Conservation (phyloP, 1,284 basidiomycete species). For the Violaceomyces palustris region DNA sequence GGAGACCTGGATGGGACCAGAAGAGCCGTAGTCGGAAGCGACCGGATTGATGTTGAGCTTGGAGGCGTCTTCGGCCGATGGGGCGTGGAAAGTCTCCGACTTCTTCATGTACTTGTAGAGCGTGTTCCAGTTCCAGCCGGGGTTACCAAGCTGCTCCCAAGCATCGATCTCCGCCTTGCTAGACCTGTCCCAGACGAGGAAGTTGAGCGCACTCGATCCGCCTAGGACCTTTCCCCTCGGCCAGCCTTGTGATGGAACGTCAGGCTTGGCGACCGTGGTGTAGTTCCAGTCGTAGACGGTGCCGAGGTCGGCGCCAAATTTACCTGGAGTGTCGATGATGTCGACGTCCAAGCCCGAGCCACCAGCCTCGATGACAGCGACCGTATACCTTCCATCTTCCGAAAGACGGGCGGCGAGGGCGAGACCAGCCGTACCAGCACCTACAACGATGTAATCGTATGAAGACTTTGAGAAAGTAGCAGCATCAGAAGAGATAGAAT, state of each 20-base stretch:
- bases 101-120: slow-evolving; percentile 54
- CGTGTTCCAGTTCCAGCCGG: slow-evolving; percentile 52
- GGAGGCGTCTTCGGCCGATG: slow-evolving; percentile 30
- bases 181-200: slow-evolving; percentile 52
- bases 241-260: slow-evolving; percentile 27
- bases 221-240: slow-evolving; percentile 51
- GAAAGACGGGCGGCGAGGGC: slow-evolving; percentile 40
- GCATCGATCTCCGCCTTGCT: slow-evolving; percentile 47
- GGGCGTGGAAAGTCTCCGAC: slow-evolving; percentile 45
- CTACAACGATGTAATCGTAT: slow-evolving; percentile 50
- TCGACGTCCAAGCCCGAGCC: slow-evolving; percentile 21
- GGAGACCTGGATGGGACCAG: slow-evolving; percentile 43
- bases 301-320: slow-evolving; percentile 37
- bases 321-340: slow-evolving; percentile 37
- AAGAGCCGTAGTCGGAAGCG: slow-evolving; percentile 39
- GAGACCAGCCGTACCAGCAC: slow-evolving; percentile 60
- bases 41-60: slow-evolving; percentile 31
- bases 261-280: slow-evolving; percentile 26
- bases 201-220: slow-evolving; percentile 51
- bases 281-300: slow-evolving; percentile 41
- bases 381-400: slow-evolving; percentile 33
- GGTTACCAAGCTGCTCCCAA: slow-evolving; percentile 40
- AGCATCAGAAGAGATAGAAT: slow-evolving; percentile 22
- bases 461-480: slow-evolving; percentile 11
- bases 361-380: slow-evolving; percentile 47